A percentile compares a stretch with the other conserved stretches of the same genome.
Evolutionary conservation across 2,329 filamentous ascomycete genomes (phyloP).

Genomic region (Raffaelea arxii): DNA sequence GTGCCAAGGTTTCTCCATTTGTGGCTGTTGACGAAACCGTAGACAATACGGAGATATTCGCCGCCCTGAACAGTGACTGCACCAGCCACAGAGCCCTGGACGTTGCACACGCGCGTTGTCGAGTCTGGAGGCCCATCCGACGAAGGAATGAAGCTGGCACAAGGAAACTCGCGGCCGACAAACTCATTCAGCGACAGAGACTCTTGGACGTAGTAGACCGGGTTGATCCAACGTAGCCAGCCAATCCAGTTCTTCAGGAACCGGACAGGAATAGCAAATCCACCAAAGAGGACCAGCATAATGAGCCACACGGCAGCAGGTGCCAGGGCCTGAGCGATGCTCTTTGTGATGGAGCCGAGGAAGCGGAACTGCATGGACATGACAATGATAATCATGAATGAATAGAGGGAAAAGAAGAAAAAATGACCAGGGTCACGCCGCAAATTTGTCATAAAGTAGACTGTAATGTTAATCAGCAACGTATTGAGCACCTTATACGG

Average conservation of each 20-base stretch:
- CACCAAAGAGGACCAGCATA: not conserved
- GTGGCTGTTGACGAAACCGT: not conserved
- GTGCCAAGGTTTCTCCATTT: not conserved
- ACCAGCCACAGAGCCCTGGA: not conserved
- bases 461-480: constrained; percentile 63
- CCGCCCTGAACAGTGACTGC: not conserved
- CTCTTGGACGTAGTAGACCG: not conserved
- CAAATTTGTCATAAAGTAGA: constrained; percentile 84
- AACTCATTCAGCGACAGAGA: not conserved
- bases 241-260: not conserved
- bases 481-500: constrained; percentile 43
- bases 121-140: not conserved
- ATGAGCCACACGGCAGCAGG: not conserved
- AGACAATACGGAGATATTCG: not conserved
- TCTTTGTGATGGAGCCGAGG: constrained; percentile 28
- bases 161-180: not conserved
- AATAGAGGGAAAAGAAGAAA: constrained; percentile 76
- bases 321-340: not conserved
- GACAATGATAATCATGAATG: constrained; percentile 59
- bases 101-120: not conserved
- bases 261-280: not conserved
- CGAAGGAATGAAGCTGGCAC: not conserved
- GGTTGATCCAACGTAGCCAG: not conserved
- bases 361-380: constrained; percentile 83
- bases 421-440: constrained; percentile 63